Base-by-base conservation (phyloP, 2,329 filamentous ascomycete genomes). In the Fusarium xyrophilum region DNA sequence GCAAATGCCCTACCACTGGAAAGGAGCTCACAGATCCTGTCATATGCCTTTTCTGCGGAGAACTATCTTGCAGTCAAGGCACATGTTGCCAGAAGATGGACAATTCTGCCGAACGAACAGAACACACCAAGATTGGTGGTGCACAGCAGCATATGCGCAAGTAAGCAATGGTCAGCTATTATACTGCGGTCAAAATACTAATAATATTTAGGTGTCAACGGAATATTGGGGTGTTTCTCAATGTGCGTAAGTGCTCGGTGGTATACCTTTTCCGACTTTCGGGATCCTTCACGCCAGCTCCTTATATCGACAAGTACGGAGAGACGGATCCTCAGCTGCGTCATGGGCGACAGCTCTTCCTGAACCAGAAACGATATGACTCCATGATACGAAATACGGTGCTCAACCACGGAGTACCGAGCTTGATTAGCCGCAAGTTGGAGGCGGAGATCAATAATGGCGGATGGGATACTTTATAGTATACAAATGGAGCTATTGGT, bases 401-500 rank as follows among this genome's bases (percentile, higher is more conserved):
- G 90, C 83, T 98, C 63, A 88, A 89, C 51, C 93, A 97, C 73
- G 90, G 91, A 7, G 88, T 99, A 30, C 94, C 94, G 36, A 96
- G 92, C 70, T 89, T 93, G 47, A 97, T 99, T 76, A 92, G 91
- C 69, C 86, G 96, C 70, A 95, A 93, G 79, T 80, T 99, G 70
- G 96, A 99, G 82, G 91, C 93, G 17, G 96, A 99, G 78, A 93
- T 97, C 44, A 99, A 99, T 76, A 97, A 93, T 73, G 96, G 96
- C 1, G 96, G 96, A 0, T 99, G 96, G 96, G 96, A 99, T 82
- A 97, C 89, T 39, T 65, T 80, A 58, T 80, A 72, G 60, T 60
- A 23, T 28, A 44, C 17, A 30, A 23, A 38, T 28, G 32, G 38
- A 46, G 55, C 55, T 53, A 39, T 52, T 56, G 42, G 44, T 28